A percentile compares a stretch with the other conserved stretches of the same genome.
These are phyloP conservation scores for Colletotrichum tamarilloi DNA, from an alignment of 2,329 filamentous ascomycete species.

Conservation along the genomic window DNA sequence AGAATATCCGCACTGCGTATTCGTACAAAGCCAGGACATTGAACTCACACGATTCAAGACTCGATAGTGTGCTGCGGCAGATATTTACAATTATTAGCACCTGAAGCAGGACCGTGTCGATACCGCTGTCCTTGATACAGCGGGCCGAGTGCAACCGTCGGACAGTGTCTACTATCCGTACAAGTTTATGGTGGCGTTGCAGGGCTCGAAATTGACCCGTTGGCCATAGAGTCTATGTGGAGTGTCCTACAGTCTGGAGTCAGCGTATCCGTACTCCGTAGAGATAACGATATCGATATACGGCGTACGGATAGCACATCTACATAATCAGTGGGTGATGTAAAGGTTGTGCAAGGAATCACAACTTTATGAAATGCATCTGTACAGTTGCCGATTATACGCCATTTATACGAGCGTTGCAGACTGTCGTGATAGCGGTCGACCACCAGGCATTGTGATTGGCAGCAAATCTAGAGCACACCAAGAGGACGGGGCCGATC, in stretches of 20 bases:
- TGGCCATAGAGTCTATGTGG: neutral
- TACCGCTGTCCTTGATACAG: slow-evolving; percentile 2
- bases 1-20: neutral
- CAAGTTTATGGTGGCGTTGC: slow-evolving; percentile 1
- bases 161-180: neutral
- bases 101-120: slow-evolving; percentile 1
- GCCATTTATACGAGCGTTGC: slow-evolving; percentile 12
- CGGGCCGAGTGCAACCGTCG: slow-evolving; percentile 10
- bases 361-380: slow-evolving; percentile 19
- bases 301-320: neutral
- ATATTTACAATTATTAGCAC: neutral
- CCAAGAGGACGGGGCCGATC: neutral
- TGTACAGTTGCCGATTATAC: slow-evolving; percentile 4
- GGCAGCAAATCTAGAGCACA: neutral
- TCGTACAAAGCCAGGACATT: neutral
- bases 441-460: slow-evolving; percentile 11
- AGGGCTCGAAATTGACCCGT: slow-evolving; percentile 1
- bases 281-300: neutral
- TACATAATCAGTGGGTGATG: neutral
- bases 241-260: too few species aligned
- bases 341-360: neutral
- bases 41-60: neutral
- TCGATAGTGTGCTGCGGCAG: slow-evolving; percentile 12
- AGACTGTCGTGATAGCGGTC: neutral
- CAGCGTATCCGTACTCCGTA: too few species aligned